These are phyloP conservation scores for Ophiocordyceps camponoti-leonardi DNA, from an alignment of 2,329 filamentous ascomycete genomes.

Conservation along the genomic window DNA sequence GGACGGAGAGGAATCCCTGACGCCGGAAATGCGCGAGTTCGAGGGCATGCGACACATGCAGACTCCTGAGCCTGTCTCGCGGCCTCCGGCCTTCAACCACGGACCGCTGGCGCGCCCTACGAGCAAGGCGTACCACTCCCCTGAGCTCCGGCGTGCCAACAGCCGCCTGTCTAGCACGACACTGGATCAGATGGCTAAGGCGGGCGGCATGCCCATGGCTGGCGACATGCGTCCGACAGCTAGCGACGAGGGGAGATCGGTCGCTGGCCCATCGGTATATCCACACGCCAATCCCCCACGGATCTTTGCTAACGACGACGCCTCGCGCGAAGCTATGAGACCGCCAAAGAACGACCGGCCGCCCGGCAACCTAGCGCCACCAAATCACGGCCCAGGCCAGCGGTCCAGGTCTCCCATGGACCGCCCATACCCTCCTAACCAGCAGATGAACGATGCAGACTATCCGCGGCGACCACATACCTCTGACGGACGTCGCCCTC, in stretches of 20 bases:
- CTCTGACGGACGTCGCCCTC: slow-evolving; percentile 13
- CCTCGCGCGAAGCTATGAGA: slow-evolving; percentile 35
- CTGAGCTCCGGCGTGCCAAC: slow-evolving; percentile 64
- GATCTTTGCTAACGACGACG: slow-evolving; percentile 35
- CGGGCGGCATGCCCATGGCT: slow-evolving; percentile 34
- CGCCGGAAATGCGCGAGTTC: slow-evolving; percentile 30
- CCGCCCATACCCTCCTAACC: slow-evolving; percentile 10
- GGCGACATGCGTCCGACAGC: slow-evolving; percentile 13
- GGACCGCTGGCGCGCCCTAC: slow-evolving; percentile 52
- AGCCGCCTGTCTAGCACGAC: slow-evolving; percentile 72
- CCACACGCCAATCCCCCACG: slow-evolving; percentile 30
- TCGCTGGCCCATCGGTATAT: slow-evolving; percentile 30
- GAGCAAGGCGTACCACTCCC: slow-evolving; percentile 52
- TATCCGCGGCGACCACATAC: slow-evolving; percentile 12
- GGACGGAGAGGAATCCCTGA: slow-evolving; percentile 20
- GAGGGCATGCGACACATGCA: slow-evolving; percentile 36
- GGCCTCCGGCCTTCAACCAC: slow-evolving; percentile 67
- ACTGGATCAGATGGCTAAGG: slow-evolving; percentile 61
- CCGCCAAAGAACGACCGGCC: slow-evolving; percentile 17
- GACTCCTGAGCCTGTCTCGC: slow-evolving; percentile 59
- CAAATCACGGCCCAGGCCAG: slow-evolving; percentile 22
- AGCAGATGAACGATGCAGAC: slow-evolving; percentile 14
- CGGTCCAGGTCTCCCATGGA: slow-evolving; percentile 26
- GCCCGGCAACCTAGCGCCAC: slow-evolving; percentile 20
- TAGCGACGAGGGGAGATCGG: slow-evolving; percentile 15